Conservation (phyloP, 1,284 basidiomycete genomes). For the Vanrija sp. region DNA sequence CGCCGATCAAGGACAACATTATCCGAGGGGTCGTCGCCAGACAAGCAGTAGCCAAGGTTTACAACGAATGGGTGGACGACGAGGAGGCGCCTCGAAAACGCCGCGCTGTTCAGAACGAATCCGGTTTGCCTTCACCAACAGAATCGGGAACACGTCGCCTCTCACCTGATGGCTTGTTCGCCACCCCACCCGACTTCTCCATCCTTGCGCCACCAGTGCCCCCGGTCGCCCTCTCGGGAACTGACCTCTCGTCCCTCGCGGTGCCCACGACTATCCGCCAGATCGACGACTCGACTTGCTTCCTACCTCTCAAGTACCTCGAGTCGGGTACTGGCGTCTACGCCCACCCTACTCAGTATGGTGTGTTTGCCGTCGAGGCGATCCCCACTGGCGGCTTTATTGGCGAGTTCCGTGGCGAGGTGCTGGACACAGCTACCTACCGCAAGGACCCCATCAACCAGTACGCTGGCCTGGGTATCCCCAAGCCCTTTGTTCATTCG, state of each 20-base stretch:
- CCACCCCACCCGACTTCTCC: conserved; percentile 49
- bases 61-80: conserved; percentile 40
- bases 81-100: conserved; percentile 21
- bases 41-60: conserved; percentile 30
- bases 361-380: conserved; percentile 36
- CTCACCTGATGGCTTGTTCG: conserved; percentile 31
- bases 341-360: conserved; percentile 41
- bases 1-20: conserved; percentile 41
- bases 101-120: conserved; percentile 25
- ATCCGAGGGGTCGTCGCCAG: conserved; percentile 31
- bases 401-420: conserved; percentile 45
- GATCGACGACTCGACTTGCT: conserved; percentile 34
- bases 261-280: conserved; percentile 24
- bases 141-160: conserved; percentile 35
- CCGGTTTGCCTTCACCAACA: conserved; percentile 44
- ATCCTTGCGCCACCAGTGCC: conserved; percentile 47
- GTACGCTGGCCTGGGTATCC: conserved; percentile 53
- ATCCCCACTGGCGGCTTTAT: conserved; percentile 34
- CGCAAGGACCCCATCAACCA: conserved; percentile 55
- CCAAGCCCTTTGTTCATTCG: conserved; percentile 69
- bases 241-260: conserved; percentile 27
- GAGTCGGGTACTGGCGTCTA: conserved; percentile 34
- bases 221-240: conserved; percentile 38
- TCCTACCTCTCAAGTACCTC: conserved; percentile 37
- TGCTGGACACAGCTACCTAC: conserved; percentile 40